A percentile compares a stretch with the other conserved stretches of the same genome.
Conservation (phyloP, 2,329 filamentous ascomycete species). For the Elsinoe ampelina region DNA sequence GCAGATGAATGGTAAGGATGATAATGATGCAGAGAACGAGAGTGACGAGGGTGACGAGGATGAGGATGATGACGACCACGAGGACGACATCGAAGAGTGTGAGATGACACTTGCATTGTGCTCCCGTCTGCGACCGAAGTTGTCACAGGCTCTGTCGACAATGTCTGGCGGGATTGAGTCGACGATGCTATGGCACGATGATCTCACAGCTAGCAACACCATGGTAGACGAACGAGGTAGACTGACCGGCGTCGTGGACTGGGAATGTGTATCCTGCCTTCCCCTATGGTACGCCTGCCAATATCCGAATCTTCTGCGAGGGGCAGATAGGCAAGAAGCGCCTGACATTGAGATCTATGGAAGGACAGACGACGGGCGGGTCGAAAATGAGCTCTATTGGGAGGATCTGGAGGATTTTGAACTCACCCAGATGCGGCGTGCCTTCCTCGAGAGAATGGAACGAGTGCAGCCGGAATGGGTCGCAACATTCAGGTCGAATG, state of each 20-base stretch:
- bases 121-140: not conserved
- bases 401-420: not conserved
- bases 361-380: not conserved
- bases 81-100: not conserved
- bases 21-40: not conserved
- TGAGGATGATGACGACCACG: not conserved
- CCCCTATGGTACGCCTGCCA: not conserved
- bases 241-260: not conserved
- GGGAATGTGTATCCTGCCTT: not conserved
- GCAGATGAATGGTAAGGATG: not conserved
- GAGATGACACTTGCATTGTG: not conserved
- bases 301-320: not conserved
- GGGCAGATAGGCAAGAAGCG: not conserved
- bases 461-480: not conserved
- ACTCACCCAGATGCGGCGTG: not conserved
- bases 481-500: not conserved
- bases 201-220: not conserved
- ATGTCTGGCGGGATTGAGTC: not conserved
- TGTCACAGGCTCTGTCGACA: not conserved
- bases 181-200: not conserved
- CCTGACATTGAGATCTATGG: not conserved
- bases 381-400: conserved; percentile 4
- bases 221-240: not conserved
- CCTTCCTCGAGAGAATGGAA: not conserved
- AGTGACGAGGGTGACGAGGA: not conserved